Percentiles rank a stretch among this genome's conserved stretches.
These are phyloP conservation scores for Kwoniella bestiolae DNA, from an alignment of 768 basidiomycete genomes.

Conservation along the genomic window DNA sequence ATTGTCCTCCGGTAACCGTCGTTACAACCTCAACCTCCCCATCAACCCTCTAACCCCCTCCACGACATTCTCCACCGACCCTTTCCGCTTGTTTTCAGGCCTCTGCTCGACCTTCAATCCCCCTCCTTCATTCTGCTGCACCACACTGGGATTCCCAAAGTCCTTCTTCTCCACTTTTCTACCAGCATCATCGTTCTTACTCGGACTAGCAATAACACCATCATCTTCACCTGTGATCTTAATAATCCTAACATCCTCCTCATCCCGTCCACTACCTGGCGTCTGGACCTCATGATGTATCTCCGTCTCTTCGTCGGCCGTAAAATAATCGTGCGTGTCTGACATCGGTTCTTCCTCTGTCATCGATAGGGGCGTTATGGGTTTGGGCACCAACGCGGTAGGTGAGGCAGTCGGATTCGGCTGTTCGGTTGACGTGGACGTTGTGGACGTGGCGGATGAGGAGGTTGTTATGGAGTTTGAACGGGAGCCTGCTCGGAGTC, in stretches of 20 bases:
- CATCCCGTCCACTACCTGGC: not conserved
- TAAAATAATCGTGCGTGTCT: slow-evolving; percentile 26
- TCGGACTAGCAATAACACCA: too few relatives aligned
- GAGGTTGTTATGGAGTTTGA: not conserved
- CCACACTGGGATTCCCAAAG: not conserved
- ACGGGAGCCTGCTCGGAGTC: slow-evolving; percentile 36
- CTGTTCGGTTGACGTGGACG: not conserved
- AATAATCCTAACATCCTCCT: not conserved
- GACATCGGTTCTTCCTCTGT: slow-evolving; percentile 36
- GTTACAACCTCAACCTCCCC: slow-evolving; percentile 4
- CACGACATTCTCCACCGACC: slow-evolving; percentile 17
- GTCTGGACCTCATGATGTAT: slow-evolving; percentile 7
- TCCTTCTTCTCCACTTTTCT: not conserved
- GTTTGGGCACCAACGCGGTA: not conserved
- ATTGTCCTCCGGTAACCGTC: too few relatives aligned
- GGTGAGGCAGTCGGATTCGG: slow-evolving; percentile 7
- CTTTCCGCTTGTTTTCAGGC: slow-evolving; percentile 8
- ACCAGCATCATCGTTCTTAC: too few relatives aligned
- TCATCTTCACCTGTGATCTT: not conserved
- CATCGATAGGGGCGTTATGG: slow-evolving; percentile 40
- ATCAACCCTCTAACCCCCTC: slow-evolving; percentile 17
- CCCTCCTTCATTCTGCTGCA: too few relatives aligned
- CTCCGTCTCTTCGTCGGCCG: slow-evolving; percentile 35
- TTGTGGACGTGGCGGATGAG: not conserved
- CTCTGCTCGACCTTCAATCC: not conserved